Base-by-base conservation (phyloP, 2,329 filamentous ascomycete genomes). In the Pochonia chlamydosporia region DNA sequence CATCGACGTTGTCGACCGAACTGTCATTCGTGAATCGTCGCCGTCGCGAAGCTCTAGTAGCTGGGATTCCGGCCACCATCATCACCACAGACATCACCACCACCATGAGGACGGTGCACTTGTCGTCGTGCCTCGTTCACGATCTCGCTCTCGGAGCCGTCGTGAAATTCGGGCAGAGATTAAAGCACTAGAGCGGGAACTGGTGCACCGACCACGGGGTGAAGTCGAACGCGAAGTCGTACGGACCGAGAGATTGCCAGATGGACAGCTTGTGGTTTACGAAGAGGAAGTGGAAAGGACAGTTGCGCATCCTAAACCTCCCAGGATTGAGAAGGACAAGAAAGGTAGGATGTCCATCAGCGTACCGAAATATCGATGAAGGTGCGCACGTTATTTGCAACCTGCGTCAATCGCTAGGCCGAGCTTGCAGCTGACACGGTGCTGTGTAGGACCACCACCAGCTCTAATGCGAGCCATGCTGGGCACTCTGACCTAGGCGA, bases 261-360 rank as follows among this genome's bases (percentile, higher is more conserved):
- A 82, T 46, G 83, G 79, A 40, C 75, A 82, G 54, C 62, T 88
- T 28, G 74, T 87, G 40, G 64, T 87, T 37, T 84, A 82, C 52
- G 75, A 81, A 67, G 76, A 83, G 55, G 64, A 73, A 57, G 65
- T 82, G 54, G 78, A 82, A 65, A 72, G 68, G 59, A 64, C 79
- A 44, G 71, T 76, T 54, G 74, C 77, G 58, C 70, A 72, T 42
- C 69, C 69, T 60, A 76, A 71, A 63, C 79, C 79, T 46, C 73
- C 87, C 53, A 76, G 85, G 57, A 82, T 96, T 59, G 87, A 89
- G 71, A 89, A 87, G 75, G 89, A 96, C 72, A 85, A 85, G 76
- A 93, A 88, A 90, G 90, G 91, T 95, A 93, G 85, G 87, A 84
- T 93, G 82, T 81, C 84, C 75, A 83, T 91, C 72, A 87, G 86